A percentile compares a stretch with the other conserved stretches of the same genome.
phyloP scores from a whole-genome alignment of 768 basidiomycete genomes.

The Rhodocollybia butyracea region DNA sequence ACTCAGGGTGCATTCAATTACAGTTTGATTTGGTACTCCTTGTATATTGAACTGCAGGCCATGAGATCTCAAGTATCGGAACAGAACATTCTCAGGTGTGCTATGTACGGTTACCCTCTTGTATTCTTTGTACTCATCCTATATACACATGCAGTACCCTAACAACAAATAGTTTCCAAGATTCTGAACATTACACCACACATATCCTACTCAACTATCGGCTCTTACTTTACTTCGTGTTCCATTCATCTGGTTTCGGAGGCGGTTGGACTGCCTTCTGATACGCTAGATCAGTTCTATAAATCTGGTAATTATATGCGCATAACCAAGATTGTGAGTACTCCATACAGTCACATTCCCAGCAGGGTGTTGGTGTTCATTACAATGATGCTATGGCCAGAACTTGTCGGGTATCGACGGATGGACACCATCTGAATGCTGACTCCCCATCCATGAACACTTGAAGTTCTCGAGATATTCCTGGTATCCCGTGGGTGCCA shows the following conservation, averaged over 20 bases:
- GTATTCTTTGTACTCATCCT: neutral
- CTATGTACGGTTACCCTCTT: constrained; percentile 8
- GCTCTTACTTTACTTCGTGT: constrained; percentile 39
- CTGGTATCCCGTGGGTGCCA: no score
- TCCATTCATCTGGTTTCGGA: constrained; percentile 45
- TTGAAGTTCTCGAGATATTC: no score
- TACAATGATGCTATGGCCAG: constrained; percentile 2
- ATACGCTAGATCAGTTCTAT: constrained; percentile 41
- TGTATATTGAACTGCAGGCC: constrained; percentile 19
- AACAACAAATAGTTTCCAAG: constrained; percentile 35
- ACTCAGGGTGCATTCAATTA: constrained; percentile 48
- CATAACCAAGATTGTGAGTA: constrained; percentile 41
- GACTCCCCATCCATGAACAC: no score
- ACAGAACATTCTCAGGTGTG: constrained; percentile 47
- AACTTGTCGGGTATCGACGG: no score
- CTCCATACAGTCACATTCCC: constrained; percentile 32
- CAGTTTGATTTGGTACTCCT: constrained; percentile 55
- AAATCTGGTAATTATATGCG: constrained; percentile 40
- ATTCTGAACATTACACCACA: constrained; percentile 37
- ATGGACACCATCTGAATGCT: no score
- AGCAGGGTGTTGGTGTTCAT: constrained; percentile 5
- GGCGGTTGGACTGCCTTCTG: constrained; percentile 40
- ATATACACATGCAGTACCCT: neutral
- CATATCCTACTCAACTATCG: constrained; percentile 40
- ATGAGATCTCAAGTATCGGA: constrained; percentile 44